Percentiles rank a stretch among this genome's conserved stretches.
Conservation (phyloP, 2,329 filamentous ascomycete genomes). For the Nemania sp. region DNA sequence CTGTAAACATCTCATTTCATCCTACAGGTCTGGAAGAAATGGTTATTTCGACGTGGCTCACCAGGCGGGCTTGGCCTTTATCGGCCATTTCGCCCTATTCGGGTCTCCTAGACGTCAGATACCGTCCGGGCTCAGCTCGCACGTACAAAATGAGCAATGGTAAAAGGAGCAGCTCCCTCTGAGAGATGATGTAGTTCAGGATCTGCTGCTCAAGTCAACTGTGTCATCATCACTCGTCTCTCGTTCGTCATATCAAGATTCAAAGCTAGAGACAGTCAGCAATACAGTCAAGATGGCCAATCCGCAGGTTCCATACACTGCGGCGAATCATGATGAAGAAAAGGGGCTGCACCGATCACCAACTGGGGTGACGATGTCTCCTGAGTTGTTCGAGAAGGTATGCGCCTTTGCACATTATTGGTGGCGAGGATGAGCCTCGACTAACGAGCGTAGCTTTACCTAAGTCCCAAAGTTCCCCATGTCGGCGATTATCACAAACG, state of each 20-base stretch:
- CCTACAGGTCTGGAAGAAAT: conserved; percentile 27
- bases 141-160: not conserved
- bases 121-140: conserved; percentile 1
- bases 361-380: conserved; percentile 46
- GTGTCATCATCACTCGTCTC: not conserved
- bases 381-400: conserved; percentile 46
- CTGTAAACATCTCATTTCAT: conserved; percentile 17
- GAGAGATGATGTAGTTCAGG: not conserved
- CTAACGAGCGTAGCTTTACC: conserved; percentile 39
- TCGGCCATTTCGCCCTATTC: conserved; percentile 15
- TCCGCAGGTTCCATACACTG: conserved; percentile 20
- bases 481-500: conserved; percentile 43
- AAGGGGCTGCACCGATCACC: conserved; percentile 42
- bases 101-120: not conserved
- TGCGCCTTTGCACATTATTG: not conserved
- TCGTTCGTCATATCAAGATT: not conserved
- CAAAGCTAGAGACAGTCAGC: not conserved
- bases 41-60: conserved; percentile 18
- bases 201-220: not conserved
- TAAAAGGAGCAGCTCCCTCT: conserved; percentile 1
- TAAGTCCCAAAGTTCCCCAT: conserved; percentile 45
- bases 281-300: conserved; percentile 19
- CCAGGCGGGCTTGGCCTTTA: conserved; percentile 17
- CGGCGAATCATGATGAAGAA: conserved; percentile 39
- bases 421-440: not conserved